Percentiles rank a stretch among this genome's conserved stretches.
Evolutionary conservation across 768 basidiomycete species (phyloP).

Genomic region (Gymnopilus junonius): DNA sequence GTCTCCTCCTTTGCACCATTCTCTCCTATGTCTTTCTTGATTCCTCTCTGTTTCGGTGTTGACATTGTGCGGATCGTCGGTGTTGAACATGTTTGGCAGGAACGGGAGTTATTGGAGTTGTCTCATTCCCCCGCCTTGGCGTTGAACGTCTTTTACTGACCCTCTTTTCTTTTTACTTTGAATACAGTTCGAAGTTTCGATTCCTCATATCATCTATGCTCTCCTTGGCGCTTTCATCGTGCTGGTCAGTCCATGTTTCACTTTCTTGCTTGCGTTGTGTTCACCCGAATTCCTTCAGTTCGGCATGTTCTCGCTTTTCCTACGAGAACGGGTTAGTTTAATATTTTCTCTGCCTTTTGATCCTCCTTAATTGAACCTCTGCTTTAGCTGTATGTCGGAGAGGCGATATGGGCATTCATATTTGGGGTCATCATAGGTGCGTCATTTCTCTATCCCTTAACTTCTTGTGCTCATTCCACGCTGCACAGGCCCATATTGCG

Average conservation of each 20-base stretch:
- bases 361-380: neutral
- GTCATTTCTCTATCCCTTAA: slow-evolving; percentile 24
- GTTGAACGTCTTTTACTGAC: neutral
- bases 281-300: no score
- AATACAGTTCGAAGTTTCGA: slow-evolving; percentile 61
- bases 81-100: neutral
- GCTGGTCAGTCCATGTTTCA: slow-evolving; percentile 48
- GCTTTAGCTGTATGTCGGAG: slow-evolving; percentile 84
- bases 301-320: slow-evolving; percentile 92
- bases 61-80: neutral
- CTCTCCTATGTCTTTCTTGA: neutral
- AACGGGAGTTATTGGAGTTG: neutral
- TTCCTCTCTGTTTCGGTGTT: neutral
- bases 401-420: slow-evolving; percentile 94
- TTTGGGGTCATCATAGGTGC: slow-evolving; percentile 89
- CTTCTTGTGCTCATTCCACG: slow-evolving; percentile 8
- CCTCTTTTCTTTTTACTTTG: slow-evolving; percentile 12
- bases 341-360: slow-evolving; percentile 1
- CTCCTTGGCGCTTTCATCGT: slow-evolving; percentile 84
- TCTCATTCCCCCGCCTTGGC: neutral
- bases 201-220: slow-evolving; percentile 78
- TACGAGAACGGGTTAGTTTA: slow-evolving; percentile 76
- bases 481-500: slow-evolving; percentile 75
- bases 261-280: neutral
- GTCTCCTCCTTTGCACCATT: neutral